Percentiles rank a stretch among this genome's conserved stretches.
Conservation (phyloP, 2,329 filamentous ascomycete genomes). For the Sclerotinia sclerotiorum region DNA sequence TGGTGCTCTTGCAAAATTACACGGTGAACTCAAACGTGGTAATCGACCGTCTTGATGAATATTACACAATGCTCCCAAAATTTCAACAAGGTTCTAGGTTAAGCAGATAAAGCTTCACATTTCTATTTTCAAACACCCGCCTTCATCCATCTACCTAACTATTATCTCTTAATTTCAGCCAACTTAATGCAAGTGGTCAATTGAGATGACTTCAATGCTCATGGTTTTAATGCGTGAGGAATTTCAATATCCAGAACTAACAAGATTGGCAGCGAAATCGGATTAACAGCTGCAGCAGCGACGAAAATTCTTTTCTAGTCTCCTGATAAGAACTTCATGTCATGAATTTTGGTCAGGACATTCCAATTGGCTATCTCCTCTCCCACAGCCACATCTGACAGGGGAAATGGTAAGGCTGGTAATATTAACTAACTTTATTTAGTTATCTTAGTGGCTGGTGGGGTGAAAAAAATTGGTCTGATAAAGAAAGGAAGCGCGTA, state of each 20-base stretch:
- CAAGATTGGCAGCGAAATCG: conserved; percentile 1
- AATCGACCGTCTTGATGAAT: not conserved
- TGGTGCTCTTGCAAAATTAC: not conserved
- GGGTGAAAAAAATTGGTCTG: conserved; percentile 12
- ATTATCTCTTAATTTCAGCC: not conserved
- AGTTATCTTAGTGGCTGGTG: conserved; percentile 25
- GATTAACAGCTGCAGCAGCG: not conserved
- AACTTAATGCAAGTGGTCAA: not conserved
- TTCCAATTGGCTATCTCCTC: not conserved
- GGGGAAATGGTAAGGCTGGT: conserved; percentile 14
- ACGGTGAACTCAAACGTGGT: not conserved
- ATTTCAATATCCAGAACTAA: not conserved
- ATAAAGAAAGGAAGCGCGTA: conserved; percentile 1
- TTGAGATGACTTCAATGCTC: not conserved
- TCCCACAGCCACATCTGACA: conserved; percentile 4
- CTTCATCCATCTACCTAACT: no score
- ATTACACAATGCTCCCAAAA: not conserved
- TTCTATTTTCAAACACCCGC: not conserved
- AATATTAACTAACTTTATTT: conserved; percentile 25
- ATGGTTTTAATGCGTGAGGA: not conserved
- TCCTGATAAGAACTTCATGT: conserved; percentile 15
- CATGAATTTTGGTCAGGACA: conserved; percentile 12
- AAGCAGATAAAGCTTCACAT: not conserved
- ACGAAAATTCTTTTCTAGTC: conserved; percentile 15
- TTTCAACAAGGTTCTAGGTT: no score